Evolutionary conservation across 345 rosid species (phyloP), one percentile per base, ranked within the genome.

Genomic region (Xanthoceras sorbifolium): DNA sequence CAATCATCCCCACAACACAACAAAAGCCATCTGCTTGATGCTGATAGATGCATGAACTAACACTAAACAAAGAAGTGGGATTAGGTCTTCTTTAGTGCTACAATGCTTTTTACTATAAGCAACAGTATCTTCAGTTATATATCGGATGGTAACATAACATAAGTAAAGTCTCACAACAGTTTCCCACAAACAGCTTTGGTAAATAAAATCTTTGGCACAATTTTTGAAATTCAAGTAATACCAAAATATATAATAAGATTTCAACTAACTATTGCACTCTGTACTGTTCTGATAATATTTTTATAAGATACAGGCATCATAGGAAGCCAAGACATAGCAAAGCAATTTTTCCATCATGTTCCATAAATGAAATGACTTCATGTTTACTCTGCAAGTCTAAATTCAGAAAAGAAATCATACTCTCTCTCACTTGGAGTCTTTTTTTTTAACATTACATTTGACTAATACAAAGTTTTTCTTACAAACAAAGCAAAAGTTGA

Each of bases 351-450:
- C 17, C 1, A 22, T 1, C 9, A 14, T 22, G 32, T 62, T 18
- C 68, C n/a, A n/a, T n/a, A n/a, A n/a, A 73, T 73, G 3, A 26
- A 32, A 20, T 34, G 31, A 70, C 74, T 70, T 71, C 64, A n/a
- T 8, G 2, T 60, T 60, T 5, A 25, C 67, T 31, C 46, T 10
- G 23, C 57, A 46, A 10, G n/a, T 6, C 38, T 18, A 4, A 17
- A 52, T 54, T 60, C 76, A n/a, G 7, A 60, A 26, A 28, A 40
- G 9, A 36, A 71, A 55, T 54, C 55, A 38, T 59, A 4, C 1
- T 5, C n/a, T 5, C n/a, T 46, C 34, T 8, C 4, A 1, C 2
- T 63, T 9, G 52, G 22, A 50, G 57, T 38, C n/a, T n/a, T n/a
- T n/a, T n/a, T n/a, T n/a, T 26, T 17, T 17, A 34, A 31, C 22